Base-by-base conservation (phyloP, 139 green algal species). In the Deuterostichococcus epilithicus region DNA sequence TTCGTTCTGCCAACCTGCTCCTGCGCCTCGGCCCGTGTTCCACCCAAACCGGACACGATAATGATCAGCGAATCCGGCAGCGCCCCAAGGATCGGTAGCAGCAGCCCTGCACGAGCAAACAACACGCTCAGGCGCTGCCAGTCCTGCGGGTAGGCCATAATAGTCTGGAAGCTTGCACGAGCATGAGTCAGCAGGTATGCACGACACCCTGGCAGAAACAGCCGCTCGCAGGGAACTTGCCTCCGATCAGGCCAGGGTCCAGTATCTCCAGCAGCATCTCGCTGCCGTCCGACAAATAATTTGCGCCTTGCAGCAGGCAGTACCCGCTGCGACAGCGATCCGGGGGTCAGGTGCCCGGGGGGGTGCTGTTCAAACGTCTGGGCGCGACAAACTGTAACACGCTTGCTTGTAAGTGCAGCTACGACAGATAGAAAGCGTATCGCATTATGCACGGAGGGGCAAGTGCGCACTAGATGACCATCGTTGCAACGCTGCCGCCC, bases 251-350 rank as follows among this genome's bases (percentile, higher is more conserved):
- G 59, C 88, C 89, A 0, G 89, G 88, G 79, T 85, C 66, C 18
- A 93, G 45, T 3, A 93, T 73, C 39, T 92, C 85, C 70, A 93
- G 88, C 70, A 93, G 84, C 75, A 90, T 68, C 83, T 93, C 89
- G 45, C 71, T 85, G 38, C 89, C 89, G 52, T 92, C 86, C 23
- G 84, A 84, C 20, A 93, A 83, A 72, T 88, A 68, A 0, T 82
- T 80, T 4, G 89, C 89, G 25, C 83, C 88, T 70, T 86, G 73
- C 1, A 92, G 73, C 3, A 89, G 72, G 37, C 85, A 33, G 79
- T 81, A 90, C 0, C 86, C 86, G 59, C n/a, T n/a, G n/a, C n/a
- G n/a, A n/a, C n/a, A n/a, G n/a, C n/a, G n/a, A n/a, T n/a, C n/a
- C n/a, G n/a, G n/a, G n/a, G n/a, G n/a, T n/a, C n/a, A n/a, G n/a